These are phyloP conservation scores for Penicillium sp. DNA, from an alignment of 2,329 filamentous ascomycete genomes.

Conservation along the genomic window DNA sequence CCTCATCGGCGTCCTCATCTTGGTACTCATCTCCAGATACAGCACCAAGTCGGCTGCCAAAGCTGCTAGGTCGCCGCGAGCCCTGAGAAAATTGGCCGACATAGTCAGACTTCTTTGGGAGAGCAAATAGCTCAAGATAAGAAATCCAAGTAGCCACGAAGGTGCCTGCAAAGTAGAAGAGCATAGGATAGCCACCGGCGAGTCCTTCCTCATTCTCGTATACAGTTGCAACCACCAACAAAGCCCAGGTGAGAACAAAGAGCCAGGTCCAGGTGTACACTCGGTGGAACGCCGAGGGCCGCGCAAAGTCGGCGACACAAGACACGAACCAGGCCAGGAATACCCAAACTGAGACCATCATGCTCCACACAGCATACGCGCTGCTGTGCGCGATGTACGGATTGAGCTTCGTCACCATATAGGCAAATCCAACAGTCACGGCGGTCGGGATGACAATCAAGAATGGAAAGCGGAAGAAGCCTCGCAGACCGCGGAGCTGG, in stretches of 20 bases:
- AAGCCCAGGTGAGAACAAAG: constrained; percentile 69
- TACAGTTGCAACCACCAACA: constrained; percentile 70
- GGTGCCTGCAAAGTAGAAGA: constrained; percentile 73
- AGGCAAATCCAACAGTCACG: constrained; percentile 68
- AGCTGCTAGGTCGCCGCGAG: constrained; percentile 36
- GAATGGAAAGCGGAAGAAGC: constrained; percentile 79
- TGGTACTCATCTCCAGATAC: constrained; percentile 41
- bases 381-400: constrained; percentile 90
- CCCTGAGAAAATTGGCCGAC: constrained; percentile 55
- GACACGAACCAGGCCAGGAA: constrained; percentile 79
- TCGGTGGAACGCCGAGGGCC: constrained; percentile 82
- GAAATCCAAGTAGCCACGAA: constrained; percentile 73
- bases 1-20: constrained; percentile 37
- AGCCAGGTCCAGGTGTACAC: constrained; percentile 82
- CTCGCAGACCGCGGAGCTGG: constrained; percentile 70
- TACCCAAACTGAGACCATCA: constrained; percentile 79
- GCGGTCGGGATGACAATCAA: constrained; percentile 66
- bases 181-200: constrained; percentile 73
- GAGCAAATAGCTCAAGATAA: constrained; percentile 74
- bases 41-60: constrained; percentile 44
- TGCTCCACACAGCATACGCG: constrained; percentile 81
- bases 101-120: constrained; percentile 70
- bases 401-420: constrained; percentile 77
- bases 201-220: constrained; percentile 72
- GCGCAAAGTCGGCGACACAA: constrained; percentile 70